Conservation (phyloP, 257 asterid species). For the Orobanche coerulescens region DNA sequence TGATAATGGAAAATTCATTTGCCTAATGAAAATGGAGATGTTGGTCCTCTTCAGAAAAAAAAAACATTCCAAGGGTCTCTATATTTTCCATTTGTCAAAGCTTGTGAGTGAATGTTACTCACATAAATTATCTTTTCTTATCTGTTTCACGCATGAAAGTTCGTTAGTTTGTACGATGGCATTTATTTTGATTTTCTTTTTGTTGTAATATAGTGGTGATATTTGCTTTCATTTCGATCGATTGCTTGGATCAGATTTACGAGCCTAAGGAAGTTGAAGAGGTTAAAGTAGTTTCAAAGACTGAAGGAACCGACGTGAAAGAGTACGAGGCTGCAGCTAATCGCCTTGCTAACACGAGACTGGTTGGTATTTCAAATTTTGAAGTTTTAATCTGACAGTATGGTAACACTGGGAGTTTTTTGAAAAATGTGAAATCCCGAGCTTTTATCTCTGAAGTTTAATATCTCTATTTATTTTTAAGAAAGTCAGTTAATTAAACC, state of each 20-base stretch:
- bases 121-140: neutral
- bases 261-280: conserved; percentile 74
- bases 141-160: conserved; percentile 3
- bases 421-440: neutral
- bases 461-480: neutral
- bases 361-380: conserved; percentile 46
- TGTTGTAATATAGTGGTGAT: conserved; percentile 4
- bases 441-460: neutral
- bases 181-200: neutral
- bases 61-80: neutral
- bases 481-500: neutral
- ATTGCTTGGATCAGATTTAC: conserved; percentile 51
- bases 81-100: neutral
- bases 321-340: conserved; percentile 76
- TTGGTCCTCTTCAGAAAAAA: neutral
- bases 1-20: neutral
- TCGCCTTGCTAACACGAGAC: conserved; percentile 56
- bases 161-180: neutral
- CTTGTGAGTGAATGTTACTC: conserved; percentile 1
- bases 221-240: conserved; percentile 16
- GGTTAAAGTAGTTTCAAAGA: conserved; percentile 62
- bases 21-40: neutral
- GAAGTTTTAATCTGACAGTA: conserved; percentile 18
- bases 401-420: conserved; percentile 9
- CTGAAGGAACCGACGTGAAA: conserved; percentile 52